These are phyloP conservation scores for Yarrowia bubula DNA, from an alignment of 805 yeast species.

Conservation along the genomic window DNA sequence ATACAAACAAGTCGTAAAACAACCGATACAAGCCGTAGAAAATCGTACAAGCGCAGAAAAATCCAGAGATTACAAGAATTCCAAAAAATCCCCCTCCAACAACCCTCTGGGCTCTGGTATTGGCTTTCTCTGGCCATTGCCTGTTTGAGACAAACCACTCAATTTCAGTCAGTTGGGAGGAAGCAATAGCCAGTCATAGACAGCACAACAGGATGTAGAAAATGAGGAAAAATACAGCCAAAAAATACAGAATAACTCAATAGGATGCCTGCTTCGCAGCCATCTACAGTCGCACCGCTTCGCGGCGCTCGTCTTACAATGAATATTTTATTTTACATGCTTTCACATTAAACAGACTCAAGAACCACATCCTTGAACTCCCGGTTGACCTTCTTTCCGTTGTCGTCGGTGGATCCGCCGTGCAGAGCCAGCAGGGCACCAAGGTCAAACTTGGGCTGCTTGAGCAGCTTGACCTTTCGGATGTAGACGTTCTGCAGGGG, in stretches of 20 bases:
- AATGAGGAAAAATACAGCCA: not conserved
- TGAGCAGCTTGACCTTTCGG: conserved; percentile 97
- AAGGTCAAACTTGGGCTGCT: conserved; percentile 98
- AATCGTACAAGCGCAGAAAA: too few species aligned
- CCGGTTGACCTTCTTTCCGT: conserved; percentile 92
- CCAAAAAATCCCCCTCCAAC: too few species aligned
- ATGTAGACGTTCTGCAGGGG: conserved; percentile 98
- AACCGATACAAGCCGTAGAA: too few species aligned
- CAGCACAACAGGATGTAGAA: not conserved
- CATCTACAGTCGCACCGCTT: not conserved
- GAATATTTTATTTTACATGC: conserved; percentile 28
- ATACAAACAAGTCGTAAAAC: too few species aligned
- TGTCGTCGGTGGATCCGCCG: conserved; percentile 94
- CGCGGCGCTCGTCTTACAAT: not conserved
- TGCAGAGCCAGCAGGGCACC: conserved; percentile 95
- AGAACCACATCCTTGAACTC: conserved; percentile 99
- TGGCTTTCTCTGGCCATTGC: too few species aligned
- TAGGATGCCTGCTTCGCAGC: too few species aligned
- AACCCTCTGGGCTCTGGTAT: too few species aligned
- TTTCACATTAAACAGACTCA: conserved; percentile 74
- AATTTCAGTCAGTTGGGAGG: too few species aligned
- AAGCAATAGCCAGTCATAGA: too few species aligned
- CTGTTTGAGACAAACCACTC: too few species aligned
- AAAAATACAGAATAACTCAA: not conserved
- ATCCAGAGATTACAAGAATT: too few species aligned